Conservation (phyloP, 225 moss, liverwort and hornwort genomes). For the Sphagnum contortum region DNA sequence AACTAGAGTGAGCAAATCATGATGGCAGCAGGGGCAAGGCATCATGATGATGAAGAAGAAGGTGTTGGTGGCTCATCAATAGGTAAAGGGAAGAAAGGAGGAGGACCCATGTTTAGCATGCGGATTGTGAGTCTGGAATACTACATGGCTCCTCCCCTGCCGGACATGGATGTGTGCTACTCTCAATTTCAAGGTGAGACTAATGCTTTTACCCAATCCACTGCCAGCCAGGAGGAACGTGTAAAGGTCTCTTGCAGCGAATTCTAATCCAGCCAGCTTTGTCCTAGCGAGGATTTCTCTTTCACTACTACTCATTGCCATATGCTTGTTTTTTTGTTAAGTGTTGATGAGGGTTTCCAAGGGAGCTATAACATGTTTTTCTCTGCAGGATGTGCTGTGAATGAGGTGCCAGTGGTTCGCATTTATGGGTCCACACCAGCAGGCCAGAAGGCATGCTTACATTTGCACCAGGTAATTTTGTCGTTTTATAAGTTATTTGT, state of each 20-base stretch:
- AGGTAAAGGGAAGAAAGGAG: conserved; percentile 6
- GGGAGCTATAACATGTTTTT: background rate
- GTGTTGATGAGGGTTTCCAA: too few relatives aligned
- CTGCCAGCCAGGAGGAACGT: too few relatives aligned
- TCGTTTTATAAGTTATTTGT: background rate
- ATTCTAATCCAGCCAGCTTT: too few relatives aligned
- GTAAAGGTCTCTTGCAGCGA: too few relatives aligned
- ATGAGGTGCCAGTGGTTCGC: conserved; percentile 81
- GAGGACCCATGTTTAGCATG: conserved; percentile 69
- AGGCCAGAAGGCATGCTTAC: conserved; percentile 90
- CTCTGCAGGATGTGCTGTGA: conserved; percentile 63
- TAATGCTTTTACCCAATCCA: too few relatives aligned
- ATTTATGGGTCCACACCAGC: conserved; percentile 86
- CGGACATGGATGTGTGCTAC: conserved; percentile 87
- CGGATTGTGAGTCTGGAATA: conserved; percentile 89
- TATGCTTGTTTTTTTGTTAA: too few relatives aligned
- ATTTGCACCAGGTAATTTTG: conserved; percentile 71
- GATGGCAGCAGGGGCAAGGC: too few relatives aligned
- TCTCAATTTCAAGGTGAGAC: conserved; percentile 91
- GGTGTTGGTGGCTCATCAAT: conserved; percentile 15
- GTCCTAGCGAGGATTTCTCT: too few relatives aligned
- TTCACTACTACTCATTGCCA: too few relatives aligned
- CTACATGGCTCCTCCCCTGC: conserved; percentile 72
- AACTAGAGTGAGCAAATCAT: too few relatives aligned
- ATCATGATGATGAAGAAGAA: too few relatives aligned